Base-by-base conservation (phyloP, 768 basidiomycete genomes). In the Phaeolepiota aurea region DNA sequence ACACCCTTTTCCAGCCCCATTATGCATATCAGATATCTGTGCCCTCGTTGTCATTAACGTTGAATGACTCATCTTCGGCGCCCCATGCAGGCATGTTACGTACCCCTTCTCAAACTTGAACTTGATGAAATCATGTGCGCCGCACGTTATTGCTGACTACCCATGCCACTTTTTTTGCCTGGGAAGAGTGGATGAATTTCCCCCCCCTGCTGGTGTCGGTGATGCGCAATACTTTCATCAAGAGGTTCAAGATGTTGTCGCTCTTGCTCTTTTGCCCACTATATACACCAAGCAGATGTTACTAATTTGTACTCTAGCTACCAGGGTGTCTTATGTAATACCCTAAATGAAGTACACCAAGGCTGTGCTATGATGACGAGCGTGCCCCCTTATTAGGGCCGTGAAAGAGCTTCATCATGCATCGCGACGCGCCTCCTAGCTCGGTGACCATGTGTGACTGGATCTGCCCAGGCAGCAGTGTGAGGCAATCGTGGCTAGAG, bases 151-250 rank as follows among this genome's bases (percentile, higher is more conserved):
- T 4, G 65, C 63, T 4, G 43, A 31, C 39, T 50, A 1, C 67
- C 65, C 40, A 69, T 44, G 1, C 59, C 53, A 31, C 70, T 63
- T 36, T 70, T 70, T 20, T 69, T 60, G 3, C 41, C 51, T 9
- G 77, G 52, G 0, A 66, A 65, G 1, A 76, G 48, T 0, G 76
- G 77, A 42, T 66, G 3, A 71, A 69, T 45, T 77, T 77, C 1
- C 75, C 76, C 38, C 68, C 68, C 3, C 77, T 76, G 45, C 78
- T 80, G 1, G 57, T 56, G 18, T 77, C 76, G 4, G 79, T 76
- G n/a, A 80, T 58, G 22, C 69, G 61, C 2, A 72, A 73, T 0
- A 69, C 54, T 13, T 64, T 55, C 36, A 79, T 68, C 3, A 45
- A 55, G 14, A 77, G 57, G 1, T 69, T 68, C 4, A 78, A 52